Percentiles rank a stretch among this genome's conserved stretches.
These are phyloP conservation scores for Acer saccharum DNA, from an alignment of 345 rosid species.

Conservation along the genomic window DNA sequence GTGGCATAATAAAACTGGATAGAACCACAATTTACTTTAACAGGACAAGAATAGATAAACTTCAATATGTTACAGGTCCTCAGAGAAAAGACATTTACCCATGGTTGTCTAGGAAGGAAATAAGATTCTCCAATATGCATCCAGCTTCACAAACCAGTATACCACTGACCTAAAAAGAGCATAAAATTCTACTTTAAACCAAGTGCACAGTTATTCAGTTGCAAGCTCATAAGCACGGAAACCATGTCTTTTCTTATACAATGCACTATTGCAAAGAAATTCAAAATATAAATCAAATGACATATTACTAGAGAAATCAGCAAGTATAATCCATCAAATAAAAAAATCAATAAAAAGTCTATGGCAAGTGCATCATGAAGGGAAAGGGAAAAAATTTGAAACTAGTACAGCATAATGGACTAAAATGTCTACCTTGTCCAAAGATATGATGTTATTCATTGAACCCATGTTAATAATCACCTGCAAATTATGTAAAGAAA, in stretches of 20 bases:
- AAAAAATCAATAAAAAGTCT: neutral
- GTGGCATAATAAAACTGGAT: slow-evolving; percentile 98
- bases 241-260: neutral
- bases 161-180: slow-evolving; percentile 65
- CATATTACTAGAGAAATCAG: neutral
- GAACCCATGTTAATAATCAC: slow-evolving; percentile 75
- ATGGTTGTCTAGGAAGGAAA: slow-evolving; percentile 71
- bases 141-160: slow-evolving; percentile 96
- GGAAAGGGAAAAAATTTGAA: neutral
- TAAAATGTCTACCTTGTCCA: slow-evolving; percentile 66
- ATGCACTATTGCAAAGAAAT: neutral
- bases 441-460: slow-evolving; percentile 74
- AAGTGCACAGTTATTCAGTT: neutral
- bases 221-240: neutral
- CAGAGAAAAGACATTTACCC: slow-evolving; percentile 50
- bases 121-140: slow-evolving; percentile 90
- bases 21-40: slow-evolving; percentile 45
- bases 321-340: neutral
- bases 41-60: slow-evolving; percentile 16
- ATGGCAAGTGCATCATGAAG: neutral
- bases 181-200: neutral
- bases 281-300: neutral
- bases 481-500: slow-evolving; percentile 38
- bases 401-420: neutral
- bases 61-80: neutral